Percentiles rank a stretch among this genome's conserved stretches.
Conservation (phyloP, 2,329 filamentous ascomycete genomes). For the Pseudogymnoascus sp. region DNA sequence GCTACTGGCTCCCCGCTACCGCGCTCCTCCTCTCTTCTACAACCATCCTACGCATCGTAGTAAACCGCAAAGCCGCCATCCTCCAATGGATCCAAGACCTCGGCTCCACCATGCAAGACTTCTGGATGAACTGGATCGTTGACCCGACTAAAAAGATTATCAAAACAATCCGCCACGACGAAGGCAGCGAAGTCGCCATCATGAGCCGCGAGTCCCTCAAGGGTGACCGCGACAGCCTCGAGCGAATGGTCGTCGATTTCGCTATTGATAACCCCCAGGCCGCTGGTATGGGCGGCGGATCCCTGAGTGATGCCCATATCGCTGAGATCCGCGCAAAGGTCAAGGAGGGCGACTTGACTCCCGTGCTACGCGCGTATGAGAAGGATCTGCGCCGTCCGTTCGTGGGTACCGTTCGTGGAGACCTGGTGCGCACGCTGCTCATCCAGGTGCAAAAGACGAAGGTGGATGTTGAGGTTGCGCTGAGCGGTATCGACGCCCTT, state of each 20-base stretch:
- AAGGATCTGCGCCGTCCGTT: conserved; percentile 77
- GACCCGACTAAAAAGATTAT: conserved; percentile 77
- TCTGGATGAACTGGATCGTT: conserved; percentile 95
- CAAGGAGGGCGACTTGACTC: conserved; percentile 84
- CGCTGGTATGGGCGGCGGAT: conserved; percentile 35
- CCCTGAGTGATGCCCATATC: conserved; percentile 61
- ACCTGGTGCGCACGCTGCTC: conserved; percentile 79
- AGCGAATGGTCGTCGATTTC: conserved; percentile 98
- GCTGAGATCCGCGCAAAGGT: conserved; percentile 70
- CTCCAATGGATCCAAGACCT: conserved; percentile 71
- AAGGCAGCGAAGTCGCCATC: conserved; percentile 87
- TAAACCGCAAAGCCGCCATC: conserved; percentile 69
- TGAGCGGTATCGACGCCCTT: conserved; percentile 89
- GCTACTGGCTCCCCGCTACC: conserved; percentile 81
- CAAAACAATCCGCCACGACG: conserved; percentile 86
- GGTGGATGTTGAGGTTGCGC: conserved; percentile 92
- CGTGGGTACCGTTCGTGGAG: conserved; percentile 72
- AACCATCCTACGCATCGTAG: conserved; percentile 71
- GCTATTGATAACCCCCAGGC: conserved; percentile 70
- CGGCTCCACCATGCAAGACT: conserved; percentile 72
- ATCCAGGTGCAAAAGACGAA: conserved; percentile 99
- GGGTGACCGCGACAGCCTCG: conserved; percentile 83
- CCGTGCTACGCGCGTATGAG: conserved; percentile 85
- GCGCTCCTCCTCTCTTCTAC: conserved; percentile 72
- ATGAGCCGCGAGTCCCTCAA: conserved; percentile 90